phyloP scores from a whole-genome alignment of 2,329 filamentous ascomycete genomes.

The Cercospora janseana region DNA sequence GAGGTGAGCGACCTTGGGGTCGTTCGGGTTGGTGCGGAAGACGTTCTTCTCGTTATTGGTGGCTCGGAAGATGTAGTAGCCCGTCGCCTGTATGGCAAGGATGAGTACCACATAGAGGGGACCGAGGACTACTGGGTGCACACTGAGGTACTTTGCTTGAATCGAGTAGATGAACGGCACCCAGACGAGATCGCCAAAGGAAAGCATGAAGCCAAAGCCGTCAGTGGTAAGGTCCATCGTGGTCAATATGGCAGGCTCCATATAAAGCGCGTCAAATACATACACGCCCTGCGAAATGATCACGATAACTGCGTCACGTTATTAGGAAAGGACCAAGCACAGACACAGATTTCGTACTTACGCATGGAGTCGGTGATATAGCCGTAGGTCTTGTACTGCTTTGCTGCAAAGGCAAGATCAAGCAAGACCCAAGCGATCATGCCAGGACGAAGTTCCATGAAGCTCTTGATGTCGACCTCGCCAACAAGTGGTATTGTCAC shows the following conservation, averaged over 20 bases:
- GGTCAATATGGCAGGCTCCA: slow-evolving; percentile 84
- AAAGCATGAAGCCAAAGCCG: slow-evolving; percentile 92
- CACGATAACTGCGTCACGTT: slow-evolving; percentile 59
- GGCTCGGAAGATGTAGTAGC: slow-evolving; percentile 91
- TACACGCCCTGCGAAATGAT: slow-evolving; percentile 77
- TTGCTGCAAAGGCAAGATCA: slow-evolving; percentile 78
- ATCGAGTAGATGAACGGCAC: slow-evolving; percentile 85
- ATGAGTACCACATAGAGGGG: slow-evolving; percentile 63
- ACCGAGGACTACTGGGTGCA: slow-evolving; percentile 78
- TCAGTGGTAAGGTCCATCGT: slow-evolving; percentile 94
- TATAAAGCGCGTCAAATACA: slow-evolving; percentile 78
- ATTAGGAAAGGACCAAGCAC: slow-evolving; percentile 17
- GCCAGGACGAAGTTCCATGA: slow-evolving; percentile 86
- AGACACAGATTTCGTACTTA: slow-evolving; percentile 19
- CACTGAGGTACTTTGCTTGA: slow-evolving; percentile 79
- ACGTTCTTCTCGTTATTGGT: slow-evolving; percentile 93
- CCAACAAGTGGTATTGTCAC: slow-evolving; percentile 74
- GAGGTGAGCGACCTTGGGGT: slow-evolving; percentile 75
- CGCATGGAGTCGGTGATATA: slow-evolving; percentile 79
- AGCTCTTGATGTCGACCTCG: slow-evolving; percentile 86
- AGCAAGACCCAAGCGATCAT: slow-evolving; percentile 85
- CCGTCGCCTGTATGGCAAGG: slow-evolving; percentile 63
- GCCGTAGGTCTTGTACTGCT: slow-evolving; percentile 83
- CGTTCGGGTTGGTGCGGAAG: slow-evolving; percentile 82
- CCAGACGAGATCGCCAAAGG: slow-evolving; percentile 91